Evolutionary conservation across 1,284 basidiomycete genomes (phyloP).

Genomic region (Fomes fomentarius): DNA sequence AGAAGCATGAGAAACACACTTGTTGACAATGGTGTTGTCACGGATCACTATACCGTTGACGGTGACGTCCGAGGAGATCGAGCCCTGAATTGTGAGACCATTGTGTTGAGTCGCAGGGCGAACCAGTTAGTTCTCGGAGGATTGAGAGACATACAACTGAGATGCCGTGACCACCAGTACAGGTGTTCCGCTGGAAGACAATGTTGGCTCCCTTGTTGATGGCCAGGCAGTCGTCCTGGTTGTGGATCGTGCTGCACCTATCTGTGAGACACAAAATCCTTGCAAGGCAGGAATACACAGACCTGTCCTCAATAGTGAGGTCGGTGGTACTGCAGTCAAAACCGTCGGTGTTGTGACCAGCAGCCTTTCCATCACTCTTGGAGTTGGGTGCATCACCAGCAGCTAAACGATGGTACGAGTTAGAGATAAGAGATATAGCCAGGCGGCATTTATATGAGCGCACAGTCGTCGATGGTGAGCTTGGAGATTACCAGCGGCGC

Average conservation of each 20-base stretch:
- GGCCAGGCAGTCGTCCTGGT: conserved; percentile 66
- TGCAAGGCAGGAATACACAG: background rate
- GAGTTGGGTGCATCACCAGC: conserved; percentile 45
- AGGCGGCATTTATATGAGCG: too few relatives aligned
- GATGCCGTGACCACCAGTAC: conserved; percentile 61
- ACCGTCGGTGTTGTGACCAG: conserved; percentile 53
- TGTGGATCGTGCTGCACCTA: conserved; percentile 23
- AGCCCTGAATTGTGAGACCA: conserved; percentile 51
- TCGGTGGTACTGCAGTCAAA: conserved; percentile 51
- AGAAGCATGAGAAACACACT: conserved; percentile 17
- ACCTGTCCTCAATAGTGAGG: conserved; percentile 46
- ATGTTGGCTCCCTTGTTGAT: conserved; percentile 62
- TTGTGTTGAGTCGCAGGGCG: too few relatives aligned
- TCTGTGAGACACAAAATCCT: too few relatives aligned
- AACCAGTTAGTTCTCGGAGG: background rate
- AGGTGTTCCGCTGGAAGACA: conserved; percentile 54
- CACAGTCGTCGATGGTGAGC: conserved; percentile 43
- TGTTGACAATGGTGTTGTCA: conserved; percentile 45
- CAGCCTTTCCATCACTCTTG: conserved; percentile 42
- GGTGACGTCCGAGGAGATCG: conserved; percentile 47
- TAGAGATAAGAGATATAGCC: too few relatives aligned
- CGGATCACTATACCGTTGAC: conserved; percentile 52
- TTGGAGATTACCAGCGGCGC: conserved; percentile 34
- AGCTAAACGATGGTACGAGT: background rate
- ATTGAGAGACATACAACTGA: conserved; percentile 41